Evolutionary conservation across 192 early-diverging fungal species (phyloP).

Genomic region (Linnemannia elongata): DNA sequence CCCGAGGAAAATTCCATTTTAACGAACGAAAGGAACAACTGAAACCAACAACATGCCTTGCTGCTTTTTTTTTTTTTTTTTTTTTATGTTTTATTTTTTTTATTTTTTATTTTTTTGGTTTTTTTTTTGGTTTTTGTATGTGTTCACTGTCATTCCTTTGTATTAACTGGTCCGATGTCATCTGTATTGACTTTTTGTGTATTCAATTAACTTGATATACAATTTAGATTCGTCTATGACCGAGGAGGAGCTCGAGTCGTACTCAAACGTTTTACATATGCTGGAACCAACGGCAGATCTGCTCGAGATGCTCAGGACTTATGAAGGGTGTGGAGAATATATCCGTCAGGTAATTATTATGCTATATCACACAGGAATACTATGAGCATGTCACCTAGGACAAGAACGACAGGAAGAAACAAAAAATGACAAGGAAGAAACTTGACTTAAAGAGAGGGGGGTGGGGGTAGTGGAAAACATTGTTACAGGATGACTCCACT

Average conservation of each 20-base stretch:
- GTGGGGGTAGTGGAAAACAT: neutral
- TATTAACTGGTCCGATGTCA: neutral
- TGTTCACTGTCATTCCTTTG: neutral
- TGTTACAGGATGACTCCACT: neutral
- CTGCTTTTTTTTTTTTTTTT: neutral
- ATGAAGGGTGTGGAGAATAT: slow-evolving; percentile 77
- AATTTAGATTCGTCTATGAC: slow-evolving; percentile 68
- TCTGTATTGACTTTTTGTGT: slow-evolving; percentile 6
- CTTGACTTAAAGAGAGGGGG: neutral
- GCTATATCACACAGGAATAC: neutral
- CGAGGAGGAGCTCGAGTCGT: slow-evolving; percentile 73
- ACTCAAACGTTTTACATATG: slow-evolving; percentile 67
- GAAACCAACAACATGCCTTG: slow-evolving; percentile 6
- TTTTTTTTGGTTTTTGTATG: neutral
- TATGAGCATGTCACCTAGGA: neutral
- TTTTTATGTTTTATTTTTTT: neutral
- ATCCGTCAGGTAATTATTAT: slow-evolving; percentile 71
- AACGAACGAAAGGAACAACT: neutral
- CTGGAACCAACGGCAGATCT: slow-evolving; percentile 67
- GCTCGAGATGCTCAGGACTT: slow-evolving; percentile 69
- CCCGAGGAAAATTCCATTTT: neutral
- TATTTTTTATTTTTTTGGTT: neutral
- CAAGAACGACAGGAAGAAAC: neutral
- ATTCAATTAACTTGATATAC: neutral
- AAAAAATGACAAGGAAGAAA: neutral